Conservation (phyloP, 176 grass and related monocot genomes). For the Poa annua region DNA sequence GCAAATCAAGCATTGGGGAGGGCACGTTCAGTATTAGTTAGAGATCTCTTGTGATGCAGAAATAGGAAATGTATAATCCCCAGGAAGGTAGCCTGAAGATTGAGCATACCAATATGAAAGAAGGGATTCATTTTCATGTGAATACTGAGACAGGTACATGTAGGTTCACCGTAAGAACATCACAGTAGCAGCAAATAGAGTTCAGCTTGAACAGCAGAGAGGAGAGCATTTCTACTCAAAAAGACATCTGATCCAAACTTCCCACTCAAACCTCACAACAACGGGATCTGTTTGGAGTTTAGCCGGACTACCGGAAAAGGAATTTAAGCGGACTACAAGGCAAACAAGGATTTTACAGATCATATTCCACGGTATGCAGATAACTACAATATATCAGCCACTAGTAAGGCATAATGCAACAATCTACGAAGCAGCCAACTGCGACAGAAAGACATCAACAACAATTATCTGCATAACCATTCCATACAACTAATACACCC, state of each 20-base stretch:
- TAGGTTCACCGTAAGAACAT: background rate
- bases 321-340: background rate
- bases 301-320: background rate
- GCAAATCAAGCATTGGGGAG: background rate
- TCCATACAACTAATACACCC: constrained; percentile 12
- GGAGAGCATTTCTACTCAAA: background rate
- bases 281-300: background rate
- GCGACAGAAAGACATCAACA: background rate
- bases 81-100: background rate
- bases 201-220: background rate
- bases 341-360: background rate
- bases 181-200: background rate
- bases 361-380: background rate
- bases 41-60: background rate
- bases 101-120: background rate
- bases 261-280: background rate
- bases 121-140: background rate
- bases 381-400: background rate
- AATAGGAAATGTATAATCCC: background rate
- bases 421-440: constrained; percentile 7
- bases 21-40: background rate
- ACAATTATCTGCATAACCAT: background rate
- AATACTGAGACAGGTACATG: background rate
- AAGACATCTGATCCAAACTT: background rate
- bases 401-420: constrained; percentile 7